Evolutionary conservation across 345 rosid genomes (phyloP).

Genomic region (Garcia nutans): DNA sequence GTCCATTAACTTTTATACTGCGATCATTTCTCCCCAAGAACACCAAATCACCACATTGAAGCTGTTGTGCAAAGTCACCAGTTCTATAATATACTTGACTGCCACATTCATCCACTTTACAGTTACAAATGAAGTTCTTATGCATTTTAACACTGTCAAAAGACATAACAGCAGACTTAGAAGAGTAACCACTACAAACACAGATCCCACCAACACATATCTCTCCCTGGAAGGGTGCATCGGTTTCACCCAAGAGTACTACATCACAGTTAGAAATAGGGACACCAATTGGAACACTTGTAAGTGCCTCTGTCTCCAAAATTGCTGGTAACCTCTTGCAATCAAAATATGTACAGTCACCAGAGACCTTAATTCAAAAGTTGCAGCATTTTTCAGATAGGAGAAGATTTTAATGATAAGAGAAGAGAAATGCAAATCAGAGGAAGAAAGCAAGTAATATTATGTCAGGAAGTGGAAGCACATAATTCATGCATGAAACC

Average conservation of each 20-base stretch:
- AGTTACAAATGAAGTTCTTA: slow-evolving; percentile 35
- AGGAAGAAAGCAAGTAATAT: not conserved
- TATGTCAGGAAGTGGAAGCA: slow-evolving; percentile 1
- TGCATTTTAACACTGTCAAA: slow-evolving; percentile 50
- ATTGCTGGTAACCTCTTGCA: slow-evolving; percentile 72
- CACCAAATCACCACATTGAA: slow-evolving; percentile 71
- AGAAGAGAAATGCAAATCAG: not conserved
- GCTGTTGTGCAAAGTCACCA: slow-evolving; percentile 78
- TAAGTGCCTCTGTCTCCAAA: slow-evolving; percentile 54
- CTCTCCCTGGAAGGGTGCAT: slow-evolving; percentile 56
- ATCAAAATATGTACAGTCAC: slow-evolving; percentile 91
- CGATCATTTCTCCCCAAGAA: slow-evolving; percentile 86
- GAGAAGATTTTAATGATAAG: not conserved
- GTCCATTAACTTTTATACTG: slow-evolving; percentile 73
- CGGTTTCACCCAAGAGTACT: slow-evolving; percentile 50
- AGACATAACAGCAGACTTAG: slow-evolving; percentile 31
- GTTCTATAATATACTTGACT: slow-evolving; percentile 58
- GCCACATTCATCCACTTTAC: slow-evolving; percentile 45
- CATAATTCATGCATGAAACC: not conserved
- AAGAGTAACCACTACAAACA: slow-evolving; percentile 58
- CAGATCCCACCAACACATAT: slow-evolving; percentile 75
- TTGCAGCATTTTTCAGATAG: not conserved
- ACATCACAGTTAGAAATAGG: slow-evolving; percentile 73
- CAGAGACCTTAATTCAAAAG: slow-evolving; percentile 67
- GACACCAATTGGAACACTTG: slow-evolving; percentile 86